Evolutionary conservation across 352 stramenopile genomes (phyloP).

Genomic region (Globisporangium parvum): DNA sequence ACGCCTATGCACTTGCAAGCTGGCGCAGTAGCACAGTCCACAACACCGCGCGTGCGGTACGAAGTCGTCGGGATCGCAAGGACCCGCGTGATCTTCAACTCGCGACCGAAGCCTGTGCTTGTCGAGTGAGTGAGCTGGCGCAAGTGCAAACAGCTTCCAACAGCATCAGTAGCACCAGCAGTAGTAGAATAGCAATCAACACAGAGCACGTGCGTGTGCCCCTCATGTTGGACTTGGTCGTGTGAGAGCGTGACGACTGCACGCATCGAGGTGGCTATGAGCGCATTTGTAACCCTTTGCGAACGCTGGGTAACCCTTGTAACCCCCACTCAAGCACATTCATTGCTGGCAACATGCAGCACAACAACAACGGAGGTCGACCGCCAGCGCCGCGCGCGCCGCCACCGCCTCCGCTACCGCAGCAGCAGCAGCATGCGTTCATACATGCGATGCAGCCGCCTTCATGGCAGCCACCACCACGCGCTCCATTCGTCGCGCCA

Average conservation of each 20-base stretch:
- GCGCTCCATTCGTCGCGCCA: background rate
- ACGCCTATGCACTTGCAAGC: background rate
- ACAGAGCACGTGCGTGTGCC: background rate
- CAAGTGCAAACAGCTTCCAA: background rate
- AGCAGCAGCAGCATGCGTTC: background rate
- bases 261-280: no score
- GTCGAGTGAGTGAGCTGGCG: slow-evolving; percentile 1
- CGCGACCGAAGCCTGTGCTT: slow-evolving; percentile 73
- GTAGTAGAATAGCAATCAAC: no score
- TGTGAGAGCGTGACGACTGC: background rate
- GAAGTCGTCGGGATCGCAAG: slow-evolving; percentile 79
- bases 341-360: no score
- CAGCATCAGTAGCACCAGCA: no score
- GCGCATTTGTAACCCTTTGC: no score
- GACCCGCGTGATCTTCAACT: slow-evolving; percentile 67
- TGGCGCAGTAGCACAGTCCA: background rate
- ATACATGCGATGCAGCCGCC: no score
- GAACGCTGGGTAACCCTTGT: no score
- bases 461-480: slow-evolving; percentile 1
- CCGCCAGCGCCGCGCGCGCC: no score
- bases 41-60: slow-evolving; percentile 26
- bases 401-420: background rate
- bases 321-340: no score
- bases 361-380: no score
- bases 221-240: no score